Percentiles rank a stretch among this genome's conserved stretches.
Evolutionary conservation across 2,329 filamentous ascomycete species (phyloP).

Genomic region (Boeremia exigua): DNA sequence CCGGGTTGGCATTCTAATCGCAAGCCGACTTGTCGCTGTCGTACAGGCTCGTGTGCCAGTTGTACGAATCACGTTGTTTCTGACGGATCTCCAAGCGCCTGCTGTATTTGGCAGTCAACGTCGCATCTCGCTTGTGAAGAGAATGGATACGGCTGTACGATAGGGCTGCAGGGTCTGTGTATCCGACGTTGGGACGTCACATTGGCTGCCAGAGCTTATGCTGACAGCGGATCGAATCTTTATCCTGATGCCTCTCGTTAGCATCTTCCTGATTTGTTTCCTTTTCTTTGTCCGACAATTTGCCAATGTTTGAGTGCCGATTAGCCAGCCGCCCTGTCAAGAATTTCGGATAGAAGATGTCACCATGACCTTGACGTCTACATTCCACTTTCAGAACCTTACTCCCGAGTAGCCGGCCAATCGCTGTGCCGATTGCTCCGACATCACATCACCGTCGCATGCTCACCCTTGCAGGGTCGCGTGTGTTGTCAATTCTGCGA

Average conservation of each 20-base stretch:
- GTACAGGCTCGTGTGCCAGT: conserved; percentile 4
- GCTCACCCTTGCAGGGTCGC: conserved; percentile 13
- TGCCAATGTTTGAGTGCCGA: not conserved
- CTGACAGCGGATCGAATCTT: too few species aligned
- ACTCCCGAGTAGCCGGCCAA: conserved; percentile 5
- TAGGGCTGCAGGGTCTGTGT: conserved; percentile 9
- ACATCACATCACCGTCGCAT: conserved; percentile 6
- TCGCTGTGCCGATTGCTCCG: conserved; percentile 9
- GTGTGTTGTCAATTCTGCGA: conserved; percentile 10
- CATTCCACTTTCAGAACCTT: conserved; percentile 5
- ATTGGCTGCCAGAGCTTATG: too few species aligned
- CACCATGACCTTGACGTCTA: conserved; percentile 1
- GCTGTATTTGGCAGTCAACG: conserved; percentile 1
- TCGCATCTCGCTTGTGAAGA: not conserved
- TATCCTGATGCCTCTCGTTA: too few species aligned
- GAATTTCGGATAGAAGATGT: conserved; percentile 1
- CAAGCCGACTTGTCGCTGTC: not conserved
- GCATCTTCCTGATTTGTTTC: too few species aligned
- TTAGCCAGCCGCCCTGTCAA: not conserved
- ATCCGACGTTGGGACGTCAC: too few species aligned
- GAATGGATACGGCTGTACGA: not conserved
- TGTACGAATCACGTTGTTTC: conserved; percentile 1
- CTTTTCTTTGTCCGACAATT: not conserved
- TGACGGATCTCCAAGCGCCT: not conserved
- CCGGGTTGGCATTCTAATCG: conserved; percentile 12